Conservation (phyloP, 2,329 filamentous ascomycete genomes). For the Claviceps pusilla region DNA sequence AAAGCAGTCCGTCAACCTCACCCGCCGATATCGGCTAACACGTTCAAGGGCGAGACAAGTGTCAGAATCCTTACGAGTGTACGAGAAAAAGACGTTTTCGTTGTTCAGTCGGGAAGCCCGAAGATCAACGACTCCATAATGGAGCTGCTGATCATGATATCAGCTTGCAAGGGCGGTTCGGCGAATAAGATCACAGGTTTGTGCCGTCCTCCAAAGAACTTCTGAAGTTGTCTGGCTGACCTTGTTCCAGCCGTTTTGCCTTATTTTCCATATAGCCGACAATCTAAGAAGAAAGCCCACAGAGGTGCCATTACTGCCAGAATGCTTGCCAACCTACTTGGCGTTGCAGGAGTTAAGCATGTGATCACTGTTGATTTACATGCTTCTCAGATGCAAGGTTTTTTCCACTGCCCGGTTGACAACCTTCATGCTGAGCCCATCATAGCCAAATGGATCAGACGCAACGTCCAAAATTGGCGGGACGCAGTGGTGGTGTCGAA, state of each 20-base stretch:
- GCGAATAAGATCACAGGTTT: constrained; percentile 91
- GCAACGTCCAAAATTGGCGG: constrained; percentile 74
- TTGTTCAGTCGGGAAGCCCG: constrained; percentile 89
- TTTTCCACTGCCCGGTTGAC: constrained; percentile 95
- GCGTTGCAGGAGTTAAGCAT: constrained; percentile 89
- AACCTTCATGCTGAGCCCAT: constrained; percentile 93
- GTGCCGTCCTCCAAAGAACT: constrained; percentile 14
- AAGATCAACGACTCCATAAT: constrained; percentile 98
- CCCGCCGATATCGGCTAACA: constrained; percentile 9
- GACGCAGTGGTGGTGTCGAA: constrained; percentile 95
- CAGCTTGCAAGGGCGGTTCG: constrained; percentile 93
- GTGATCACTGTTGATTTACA: constrained; percentile 96
- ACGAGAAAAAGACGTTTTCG: constrained; percentile 96
- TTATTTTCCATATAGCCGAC: constrained; percentile 97
- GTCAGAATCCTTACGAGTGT: constrained; percentile 60
- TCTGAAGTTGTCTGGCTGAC: not conserved
- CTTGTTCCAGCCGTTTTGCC: constrained; percentile 57
- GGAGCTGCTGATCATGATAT: constrained; percentile 98
- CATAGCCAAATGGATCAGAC: constrained; percentile 86
- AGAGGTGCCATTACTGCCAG: constrained; percentile 90
- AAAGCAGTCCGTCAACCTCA: not conserved
- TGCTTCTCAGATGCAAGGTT: constrained; percentile 97
- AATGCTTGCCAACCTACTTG: constrained; percentile 90
- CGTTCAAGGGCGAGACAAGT: constrained; percentile 48
- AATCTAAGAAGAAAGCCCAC: constrained; percentile 98